A percentile compares a stretch with the other conserved stretches of the same genome.
Conservation (phyloP, 345 rosid genomes). For the Salix koriyanagi region DNA sequence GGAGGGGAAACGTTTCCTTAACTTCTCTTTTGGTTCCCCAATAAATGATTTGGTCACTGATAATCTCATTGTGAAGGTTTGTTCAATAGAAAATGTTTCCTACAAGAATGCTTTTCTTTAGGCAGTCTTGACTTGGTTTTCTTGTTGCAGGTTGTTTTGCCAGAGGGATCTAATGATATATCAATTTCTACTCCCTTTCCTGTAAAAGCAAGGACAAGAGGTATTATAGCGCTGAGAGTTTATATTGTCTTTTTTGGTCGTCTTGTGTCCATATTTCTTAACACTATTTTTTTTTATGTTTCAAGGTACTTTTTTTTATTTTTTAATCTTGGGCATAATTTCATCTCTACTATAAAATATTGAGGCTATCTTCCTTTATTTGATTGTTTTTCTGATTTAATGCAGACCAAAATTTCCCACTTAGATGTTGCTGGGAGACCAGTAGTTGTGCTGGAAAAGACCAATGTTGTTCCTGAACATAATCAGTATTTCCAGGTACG, state of each 20-base stretch:
- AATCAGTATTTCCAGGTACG: constrained; percentile 86
- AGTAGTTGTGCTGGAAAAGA: constrained; percentile 69
- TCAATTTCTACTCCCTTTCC: constrained; percentile 73
- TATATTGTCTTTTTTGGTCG: not conserved
- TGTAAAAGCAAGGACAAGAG: constrained; percentile 67
- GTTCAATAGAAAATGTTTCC: not conserved
- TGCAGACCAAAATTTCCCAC: constrained; percentile 80
- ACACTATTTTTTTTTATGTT: not conserved
- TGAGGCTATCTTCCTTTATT: not conserved
- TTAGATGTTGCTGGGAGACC: constrained; percentile 90
- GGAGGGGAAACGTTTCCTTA: constrained; percentile 72
- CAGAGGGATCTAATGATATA: constrained; percentile 70
- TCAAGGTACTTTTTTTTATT: not conserved
- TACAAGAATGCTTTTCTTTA: not conserved
- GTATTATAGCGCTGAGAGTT: constrained; percentile 37
- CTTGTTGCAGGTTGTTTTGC: constrained; percentile 75
- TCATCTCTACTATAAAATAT: constrained; percentile 2
- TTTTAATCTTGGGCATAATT: not conserved
- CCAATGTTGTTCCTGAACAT: constrained; percentile 82
- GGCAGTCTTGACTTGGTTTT: constrained; percentile 9
- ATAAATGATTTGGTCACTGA: constrained; percentile 68
- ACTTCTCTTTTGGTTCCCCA: constrained; percentile 71
- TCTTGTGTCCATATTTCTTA: not conserved
- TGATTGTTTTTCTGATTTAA: constrained; percentile 2
- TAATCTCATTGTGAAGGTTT: constrained; percentile 64